Evolutionary conservation across 2,329 filamentous ascomycete species (phyloP), one percentile per base, ranked within the genome.

Genomic region (Penicillium sp.): DNA sequence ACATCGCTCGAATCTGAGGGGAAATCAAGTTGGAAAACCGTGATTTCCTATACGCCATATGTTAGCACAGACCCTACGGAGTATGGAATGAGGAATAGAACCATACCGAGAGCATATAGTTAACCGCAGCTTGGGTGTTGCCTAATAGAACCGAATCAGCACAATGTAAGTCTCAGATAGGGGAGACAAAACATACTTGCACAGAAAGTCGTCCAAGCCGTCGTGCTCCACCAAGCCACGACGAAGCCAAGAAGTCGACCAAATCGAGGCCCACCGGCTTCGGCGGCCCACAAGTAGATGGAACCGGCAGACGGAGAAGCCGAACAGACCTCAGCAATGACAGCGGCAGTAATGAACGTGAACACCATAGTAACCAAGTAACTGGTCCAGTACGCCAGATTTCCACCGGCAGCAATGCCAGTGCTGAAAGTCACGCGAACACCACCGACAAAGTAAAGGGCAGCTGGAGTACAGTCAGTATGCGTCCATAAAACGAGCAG

Each of bases 191-290:
- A 40, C 67, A 49, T 61, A 71, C 77, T 79, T 2, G 77, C 77
- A 60, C 76, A 79, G 48, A 79, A 79, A 0, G 77, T 82, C 2
- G 80, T 83, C 80, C 80, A 83, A 1, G 80, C 80, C 0, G 80
- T 82, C 0, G 79, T 81, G 57, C 77, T 80, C 80, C 80, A 83
- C 80, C 80, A 83, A 0, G 80, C 80, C n/a, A 82, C 80, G n/a
- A 81, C 66, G 61, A 81, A 82, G 14, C 80, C 80, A 46, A 82
- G 73, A 0, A 82, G 67, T 25, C 80, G 66, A n/a, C 80, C 79
- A 55, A 71, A 82, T 18, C 72, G 71, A 22, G 74, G 77, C 4
- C 80, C 80, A 36, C 79, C 80, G 14, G 79, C 72, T 56, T 82
- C 80, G 34, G 80, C 80, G n/a, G 80, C 80, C 80, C 80, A 82